Base-by-base conservation (phyloP, 441 rosid genomes). In the Metrosideros polymorpha region DNA sequence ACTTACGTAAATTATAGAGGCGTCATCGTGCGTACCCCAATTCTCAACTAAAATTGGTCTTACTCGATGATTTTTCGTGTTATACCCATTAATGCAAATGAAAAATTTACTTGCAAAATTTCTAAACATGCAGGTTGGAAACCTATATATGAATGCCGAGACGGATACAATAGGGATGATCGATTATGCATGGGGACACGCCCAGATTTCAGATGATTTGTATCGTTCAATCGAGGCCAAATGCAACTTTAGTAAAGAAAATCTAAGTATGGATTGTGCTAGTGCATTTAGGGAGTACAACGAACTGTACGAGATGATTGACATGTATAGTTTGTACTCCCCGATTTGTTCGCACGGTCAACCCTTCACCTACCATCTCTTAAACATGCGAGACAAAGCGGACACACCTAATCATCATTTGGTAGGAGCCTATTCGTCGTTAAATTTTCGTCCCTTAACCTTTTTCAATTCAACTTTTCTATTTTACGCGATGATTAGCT, bases 291-390 rank as follows among this genome's bases (percentile, higher is more conserved):
- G 14, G 1, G 32, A 86, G 45, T 87, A 49, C 57, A 54, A 54
- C 59, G 5, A 19, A 29, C 15, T 83, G 27, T 88, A 84, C 43
- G 5, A 17, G 7, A 32, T 75, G 42, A 89, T 89, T 55, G 82
- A 89, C 79, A 89, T 87, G 47, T 88, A 86, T 39, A 88, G 85
- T 75, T 76, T 86, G 51, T 89, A 88, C 86, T 45, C 85, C 39
- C 89, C 84, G 1, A 84, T 87, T n/a, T 86, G 88, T 57, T 86
- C 43, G 19, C 82, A 9, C 3, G 59, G 7, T n/a, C 29, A 35
- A 27, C 77, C 61, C 30, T 85, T 57, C 22, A 54, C 19, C 2
- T 7, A 32, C 10, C 42, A 18, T 14, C 49, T 51, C 57, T 49
- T 51, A 12, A 52, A 32, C 3, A 2, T 3, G 15, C 27, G 1